Evolutionary conservation across 1,284 basidiomycete genomes (phyloP).

Genomic region (Marasmius fiardii): DNA sequence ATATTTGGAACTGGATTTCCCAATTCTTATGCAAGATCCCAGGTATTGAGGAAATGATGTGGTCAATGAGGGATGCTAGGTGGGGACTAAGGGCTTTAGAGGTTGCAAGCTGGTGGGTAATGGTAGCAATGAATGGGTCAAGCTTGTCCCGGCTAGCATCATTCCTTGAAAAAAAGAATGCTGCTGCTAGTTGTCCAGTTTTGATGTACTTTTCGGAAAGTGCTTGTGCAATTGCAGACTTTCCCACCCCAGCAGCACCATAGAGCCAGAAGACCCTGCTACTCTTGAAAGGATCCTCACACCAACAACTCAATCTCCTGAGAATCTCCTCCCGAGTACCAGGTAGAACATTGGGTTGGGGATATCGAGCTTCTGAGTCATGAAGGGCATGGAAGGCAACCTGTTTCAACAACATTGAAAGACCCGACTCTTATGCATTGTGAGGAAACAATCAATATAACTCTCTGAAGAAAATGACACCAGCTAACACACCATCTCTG

Average conservation of each 20-base stretch:
- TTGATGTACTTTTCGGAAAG: neutral
- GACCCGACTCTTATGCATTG: neutral
- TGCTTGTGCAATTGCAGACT: neutral
- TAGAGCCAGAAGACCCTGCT: neutral
- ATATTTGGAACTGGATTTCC: neutral
- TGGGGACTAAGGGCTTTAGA: neutral
- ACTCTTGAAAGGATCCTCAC: neutral
- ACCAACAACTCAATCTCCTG: neutral
- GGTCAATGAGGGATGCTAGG: neutral
- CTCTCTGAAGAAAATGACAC: no score
- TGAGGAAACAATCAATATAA: neutral
- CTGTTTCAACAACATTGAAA: neutral
- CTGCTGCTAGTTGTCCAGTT: neutral
- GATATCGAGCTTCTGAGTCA: neutral
- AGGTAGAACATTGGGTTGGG: neutral
- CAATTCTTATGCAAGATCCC: neutral
- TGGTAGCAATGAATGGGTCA: neutral
- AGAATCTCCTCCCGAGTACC: neutral
- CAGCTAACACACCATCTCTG: neutral
- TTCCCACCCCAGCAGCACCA: neutral
- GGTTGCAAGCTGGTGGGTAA: neutral
- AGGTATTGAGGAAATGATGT: neutral
- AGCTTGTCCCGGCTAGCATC: neutral
- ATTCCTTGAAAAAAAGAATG: neutral
- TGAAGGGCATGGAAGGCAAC: neutral